phyloP scores from a whole-genome alignment of 2,329 filamentous ascomycete genomes.

The Colletotrichum chrysophilum region DNA sequence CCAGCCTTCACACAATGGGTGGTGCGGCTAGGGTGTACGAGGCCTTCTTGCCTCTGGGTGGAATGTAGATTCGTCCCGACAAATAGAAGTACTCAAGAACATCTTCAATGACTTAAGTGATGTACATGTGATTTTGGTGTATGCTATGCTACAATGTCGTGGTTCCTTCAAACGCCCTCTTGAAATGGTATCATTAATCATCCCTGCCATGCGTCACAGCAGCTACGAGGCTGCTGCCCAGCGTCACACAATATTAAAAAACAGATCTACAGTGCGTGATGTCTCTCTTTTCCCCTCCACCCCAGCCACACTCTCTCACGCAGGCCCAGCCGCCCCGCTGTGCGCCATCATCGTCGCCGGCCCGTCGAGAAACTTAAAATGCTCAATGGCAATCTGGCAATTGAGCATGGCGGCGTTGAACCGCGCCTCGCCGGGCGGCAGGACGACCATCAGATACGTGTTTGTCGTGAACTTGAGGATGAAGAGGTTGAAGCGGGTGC shows the following conservation, averaged over 20 bases:
- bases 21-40: neutral
- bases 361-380: slow-evolving; percentile 74
- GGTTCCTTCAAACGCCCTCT: neutral
- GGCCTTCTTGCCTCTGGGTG: slow-evolving; percentile 4
- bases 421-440: slow-evolving; percentile 88
- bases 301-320: neutral
- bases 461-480: slow-evolving; percentile 96
- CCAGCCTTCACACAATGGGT: neutral
- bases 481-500: slow-evolving; percentile 85
- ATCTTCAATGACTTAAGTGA: neutral
- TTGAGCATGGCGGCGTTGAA: slow-evolving; percentile 93
- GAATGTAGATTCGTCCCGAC: slow-evolving; percentile 16
- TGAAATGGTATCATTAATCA: slow-evolving; percentile 23
- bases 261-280: neutral
- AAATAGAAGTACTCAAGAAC: slow-evolving; percentile 1
- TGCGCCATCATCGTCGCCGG: slow-evolving; percentile 30
- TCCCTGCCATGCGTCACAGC: slow-evolving; percentile 12
- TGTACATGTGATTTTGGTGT: neutral
- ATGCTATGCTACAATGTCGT: neutral
- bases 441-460: slow-evolving; percentile 91
- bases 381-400: slow-evolving; percentile 82
- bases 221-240: neutral
- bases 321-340: neutral
- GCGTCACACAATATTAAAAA: neutral
- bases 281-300: neutral